These are phyloP conservation scores for Bipolaris sorokiniana DNA, from an alignment of 2,329 filamentous ascomycete species.

Conservation along the genomic window DNA sequence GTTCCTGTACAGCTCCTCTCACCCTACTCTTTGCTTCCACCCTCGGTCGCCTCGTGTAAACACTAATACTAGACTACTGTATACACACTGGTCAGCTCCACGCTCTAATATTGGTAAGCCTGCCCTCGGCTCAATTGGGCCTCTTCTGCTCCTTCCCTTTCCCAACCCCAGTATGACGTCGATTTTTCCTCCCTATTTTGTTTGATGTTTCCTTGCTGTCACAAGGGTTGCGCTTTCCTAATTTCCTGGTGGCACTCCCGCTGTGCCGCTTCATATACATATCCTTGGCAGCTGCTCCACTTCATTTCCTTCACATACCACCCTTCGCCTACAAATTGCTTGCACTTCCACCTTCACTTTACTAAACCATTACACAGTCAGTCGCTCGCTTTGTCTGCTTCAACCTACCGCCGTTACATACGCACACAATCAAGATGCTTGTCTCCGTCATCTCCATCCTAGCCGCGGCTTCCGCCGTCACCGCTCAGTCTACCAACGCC, in stretches of 20 bases:
- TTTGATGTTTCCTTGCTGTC: conserved; percentile 6
- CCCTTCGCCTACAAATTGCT: conserved; percentile 5
- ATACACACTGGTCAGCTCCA: background rate
- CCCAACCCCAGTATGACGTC: conserved; percentile 3
- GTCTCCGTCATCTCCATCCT: conserved; percentile 36
- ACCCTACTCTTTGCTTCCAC: background rate
- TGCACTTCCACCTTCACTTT: conserved; percentile 8
- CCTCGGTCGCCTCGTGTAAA: too few species aligned
- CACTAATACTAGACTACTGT: too few species aligned
- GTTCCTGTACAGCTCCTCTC: conserved; percentile 3
- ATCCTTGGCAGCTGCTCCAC: conserved; percentile 7
- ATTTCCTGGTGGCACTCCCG: background rate
- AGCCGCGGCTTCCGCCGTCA: conserved; percentile 37
- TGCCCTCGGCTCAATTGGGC: background rate
- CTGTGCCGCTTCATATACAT: conserved; percentile 10
- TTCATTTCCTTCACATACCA: conserved; percentile 8
- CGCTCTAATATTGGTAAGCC: conserved; percentile 12
- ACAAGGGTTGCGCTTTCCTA: conserved; percentile 9
- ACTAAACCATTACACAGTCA: conserved; percentile 17
- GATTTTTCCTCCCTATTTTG: background rate
- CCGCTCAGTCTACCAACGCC: conserved; percentile 42
- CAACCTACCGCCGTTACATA: background rate
- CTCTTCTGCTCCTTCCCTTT: conserved; percentile 3
- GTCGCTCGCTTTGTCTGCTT: background rate
- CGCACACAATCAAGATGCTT: conserved; percentile 41